A percentile compares a stretch with the other conserved stretches of the same genome.
Evolutionary conservation across 2,329 filamentous ascomycete genomes (phyloP).

Genomic region (Sarocladium kiliense): DNA sequence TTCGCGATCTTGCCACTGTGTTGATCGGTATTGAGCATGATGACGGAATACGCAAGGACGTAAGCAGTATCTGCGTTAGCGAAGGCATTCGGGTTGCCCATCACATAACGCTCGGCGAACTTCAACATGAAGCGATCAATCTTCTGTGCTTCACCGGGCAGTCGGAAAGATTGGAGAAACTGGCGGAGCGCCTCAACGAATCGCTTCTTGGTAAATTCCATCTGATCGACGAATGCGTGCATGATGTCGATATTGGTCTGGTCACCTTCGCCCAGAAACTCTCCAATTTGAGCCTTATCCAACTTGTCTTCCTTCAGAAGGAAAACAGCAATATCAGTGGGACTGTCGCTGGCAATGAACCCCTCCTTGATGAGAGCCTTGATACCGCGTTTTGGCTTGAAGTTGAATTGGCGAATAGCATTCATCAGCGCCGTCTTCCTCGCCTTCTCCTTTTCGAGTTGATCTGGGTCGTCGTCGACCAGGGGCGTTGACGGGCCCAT

Average conservation of each 20-base stretch:
- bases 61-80: conserved; percentile 98
- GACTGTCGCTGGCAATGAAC: conserved; percentile 75
- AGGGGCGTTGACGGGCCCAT: conserved; percentile 60
- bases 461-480: conserved; percentile 82
- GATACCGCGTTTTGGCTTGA: conserved; percentile 92
- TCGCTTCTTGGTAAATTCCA: conserved; percentile 87
- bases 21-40: conserved; percentile 92
- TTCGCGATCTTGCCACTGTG: conserved; percentile 81
- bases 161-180: conserved; percentile 89
- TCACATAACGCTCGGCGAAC: conserved; percentile 93
- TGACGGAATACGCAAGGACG: conserved; percentile 91
- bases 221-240: conserved; percentile 93
- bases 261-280: conserved; percentile 92
- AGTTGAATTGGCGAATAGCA: conserved; percentile 89
- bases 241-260: conserved; percentile 92
- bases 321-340: conserved; percentile 81
- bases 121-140: conserved; percentile 99
- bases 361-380: conserved; percentile 78
- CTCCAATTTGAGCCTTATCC: conserved; percentile 88
- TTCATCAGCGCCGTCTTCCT: conserved; percentile 88
- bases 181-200: conserved; percentile 90
- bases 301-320: conserved; percentile 75
- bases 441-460: conserved; percentile 92
- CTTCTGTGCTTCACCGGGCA: conserved; percentile 96
- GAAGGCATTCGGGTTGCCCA: conserved; percentile 93